phyloP scores from a whole-genome alignment of 495 filamentous ascomycete species.

The Hypomontagnella monticulosa region DNA sequence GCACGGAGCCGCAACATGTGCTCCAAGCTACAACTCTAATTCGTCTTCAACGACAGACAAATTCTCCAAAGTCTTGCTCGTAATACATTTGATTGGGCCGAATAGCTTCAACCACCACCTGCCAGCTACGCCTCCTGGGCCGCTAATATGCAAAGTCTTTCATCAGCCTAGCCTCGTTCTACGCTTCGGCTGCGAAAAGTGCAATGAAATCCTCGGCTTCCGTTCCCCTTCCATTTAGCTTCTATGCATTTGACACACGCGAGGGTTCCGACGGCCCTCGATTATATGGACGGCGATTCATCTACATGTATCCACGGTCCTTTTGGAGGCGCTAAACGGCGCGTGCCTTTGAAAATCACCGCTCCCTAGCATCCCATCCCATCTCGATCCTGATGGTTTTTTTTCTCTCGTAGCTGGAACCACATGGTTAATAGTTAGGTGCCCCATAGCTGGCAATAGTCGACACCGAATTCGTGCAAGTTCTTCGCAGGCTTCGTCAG shows the following conservation, averaged over 20 bases:
- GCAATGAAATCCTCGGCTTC: slow-evolving; percentile 20
- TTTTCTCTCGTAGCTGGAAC: background rate
- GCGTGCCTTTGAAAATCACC: slow-evolving; percentile 11
- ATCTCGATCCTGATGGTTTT: slow-evolving; percentile 30
- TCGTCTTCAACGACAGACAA: slow-evolving; percentile 30
- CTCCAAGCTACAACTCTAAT: slow-evolving; percentile 40
- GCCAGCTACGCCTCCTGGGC: slow-evolving; percentile 19
- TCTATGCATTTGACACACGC: slow-evolving; percentile 23
- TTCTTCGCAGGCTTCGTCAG: slow-evolving; percentile 10
- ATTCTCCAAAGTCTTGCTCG: background rate
- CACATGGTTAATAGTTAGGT: background rate
- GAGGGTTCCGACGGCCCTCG: background rate
- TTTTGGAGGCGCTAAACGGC: slow-evolving; percentile 14
- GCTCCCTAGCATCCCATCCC: background rate
- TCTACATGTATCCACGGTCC: slow-evolving; percentile 12
- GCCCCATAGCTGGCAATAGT: slow-evolving; percentile 23
- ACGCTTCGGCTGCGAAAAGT: no score
- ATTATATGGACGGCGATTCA: background rate
- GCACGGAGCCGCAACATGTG: slow-evolving; percentile 39
- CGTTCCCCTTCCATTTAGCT: slow-evolving; percentile 34
- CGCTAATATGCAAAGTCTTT: slow-evolving; percentile 19
- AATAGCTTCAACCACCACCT: slow-evolving; percentile 1
- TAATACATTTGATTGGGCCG: slow-evolving; percentile 4
- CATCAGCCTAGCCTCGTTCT: slow-evolving; percentile 33
- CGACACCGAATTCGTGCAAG: background rate